These are phyloP conservation scores for Scenedesmus sp. DNA, from an alignment of 163 green algal genomes.

Conservation along the genomic window DNA sequence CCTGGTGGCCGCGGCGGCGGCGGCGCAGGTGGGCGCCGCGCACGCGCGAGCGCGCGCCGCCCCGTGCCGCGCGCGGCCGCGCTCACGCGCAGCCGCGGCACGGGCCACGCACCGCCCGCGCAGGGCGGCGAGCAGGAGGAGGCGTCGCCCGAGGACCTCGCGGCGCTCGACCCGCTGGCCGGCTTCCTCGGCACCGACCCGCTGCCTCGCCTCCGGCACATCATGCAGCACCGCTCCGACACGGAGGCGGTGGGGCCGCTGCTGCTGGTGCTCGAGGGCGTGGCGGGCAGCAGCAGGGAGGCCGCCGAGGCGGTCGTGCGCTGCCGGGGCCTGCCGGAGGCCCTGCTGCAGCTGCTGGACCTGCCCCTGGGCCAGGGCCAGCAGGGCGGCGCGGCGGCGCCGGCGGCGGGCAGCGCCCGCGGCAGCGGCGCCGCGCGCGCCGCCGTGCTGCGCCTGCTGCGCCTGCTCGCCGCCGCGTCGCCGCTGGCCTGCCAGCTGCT, in stretches of 20 bases:
- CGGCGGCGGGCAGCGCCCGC: neutral
- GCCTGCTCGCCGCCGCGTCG: constrained; percentile 53
- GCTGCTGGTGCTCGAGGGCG: constrained; percentile 48
- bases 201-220: constrained; percentile 45
- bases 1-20: constrained; percentile 10
- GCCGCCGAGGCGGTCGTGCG: constrained; percentile 48
- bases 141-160: constrained; percentile 58
- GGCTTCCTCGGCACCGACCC: constrained; percentile 62
- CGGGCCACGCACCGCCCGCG: neutral
- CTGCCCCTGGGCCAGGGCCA: neutral
- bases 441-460: constrained; percentile 44
- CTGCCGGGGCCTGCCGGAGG: constrained; percentile 45
- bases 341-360: constrained; percentile 41
- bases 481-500: constrained; percentile 48
- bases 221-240: constrained; percentile 41
- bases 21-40: too few relatives aligned
- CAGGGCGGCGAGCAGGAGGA: neutral
- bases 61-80: too few relatives aligned
- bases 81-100: constrained; percentile 9
- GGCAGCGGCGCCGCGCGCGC: neutral
- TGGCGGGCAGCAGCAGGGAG: constrained; percentile 6
- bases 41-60: too few relatives aligned
- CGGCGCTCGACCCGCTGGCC: constrained; percentile 54
- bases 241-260: constrained; percentile 20
- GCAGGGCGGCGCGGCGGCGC: constrained; percentile 30